Conservation (phyloP, 495 filamentous ascomycete genomes). For the Xylaria nigripes region DNA sequence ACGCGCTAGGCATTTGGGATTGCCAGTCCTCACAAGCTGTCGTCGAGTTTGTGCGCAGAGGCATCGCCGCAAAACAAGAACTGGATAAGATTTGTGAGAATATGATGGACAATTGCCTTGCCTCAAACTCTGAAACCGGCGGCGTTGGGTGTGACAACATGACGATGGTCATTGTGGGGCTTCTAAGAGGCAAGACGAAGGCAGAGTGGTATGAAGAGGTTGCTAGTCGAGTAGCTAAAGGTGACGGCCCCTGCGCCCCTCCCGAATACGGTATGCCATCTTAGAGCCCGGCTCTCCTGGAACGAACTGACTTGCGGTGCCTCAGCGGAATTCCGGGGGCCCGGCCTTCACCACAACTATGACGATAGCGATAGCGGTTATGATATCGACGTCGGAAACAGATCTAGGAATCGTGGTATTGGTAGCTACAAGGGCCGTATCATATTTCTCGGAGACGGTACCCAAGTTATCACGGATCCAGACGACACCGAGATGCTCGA, state of each 20-base stretch:
- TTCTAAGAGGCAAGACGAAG: conserved; percentile 84
- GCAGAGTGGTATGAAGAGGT: conserved; percentile 98
- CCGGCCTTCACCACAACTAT: conserved; percentile 79
- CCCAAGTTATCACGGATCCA: conserved; percentile 75
- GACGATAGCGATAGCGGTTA: conserved; percentile 91
- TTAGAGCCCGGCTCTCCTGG: conserved; percentile 42
- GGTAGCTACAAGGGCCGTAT: conserved; percentile 68
- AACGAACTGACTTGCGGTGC: conserved; percentile 33
- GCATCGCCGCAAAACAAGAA: conserved; percentile 91
- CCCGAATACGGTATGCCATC: conserved; percentile 92
- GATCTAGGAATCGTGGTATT: conserved; percentile 42
- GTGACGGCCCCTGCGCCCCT: conserved; percentile 96
- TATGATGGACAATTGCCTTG: conserved; percentile 99
- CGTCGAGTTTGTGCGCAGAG: conserved; percentile 90
- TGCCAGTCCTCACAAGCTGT: conserved; percentile 97
- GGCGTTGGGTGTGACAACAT: conserved; percentile 99
- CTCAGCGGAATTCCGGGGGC: conserved; percentile 92
- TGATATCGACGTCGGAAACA: conserved; percentile 68
- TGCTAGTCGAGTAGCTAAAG: conserved; percentile 86
- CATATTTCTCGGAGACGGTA: conserved; percentile 91
- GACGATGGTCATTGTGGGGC: conserved; percentile 89
- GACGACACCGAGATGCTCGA: conserved; percentile 91
- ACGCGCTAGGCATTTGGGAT: conserved; percentile 83
- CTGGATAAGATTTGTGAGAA: conserved; percentile 94
- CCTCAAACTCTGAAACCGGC: conserved; percentile 93